Evolutionary conservation across 2,329 filamentous ascomycete genomes (phyloP).

Genomic region (Fusarium tricinctum): DNA sequence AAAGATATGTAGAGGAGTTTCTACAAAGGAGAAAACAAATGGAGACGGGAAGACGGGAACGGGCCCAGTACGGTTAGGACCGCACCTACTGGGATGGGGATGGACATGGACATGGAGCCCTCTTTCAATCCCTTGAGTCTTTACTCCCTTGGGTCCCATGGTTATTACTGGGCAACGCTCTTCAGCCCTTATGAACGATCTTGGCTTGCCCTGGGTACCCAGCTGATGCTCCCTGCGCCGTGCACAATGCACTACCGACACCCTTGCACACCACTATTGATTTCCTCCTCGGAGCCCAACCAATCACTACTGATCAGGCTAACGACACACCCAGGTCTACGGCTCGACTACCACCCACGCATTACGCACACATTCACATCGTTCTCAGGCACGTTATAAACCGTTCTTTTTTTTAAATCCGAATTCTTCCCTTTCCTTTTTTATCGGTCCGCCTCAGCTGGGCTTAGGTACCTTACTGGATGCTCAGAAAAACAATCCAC

Average conservation of each 20-base stretch:
- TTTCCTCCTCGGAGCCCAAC: slow-evolving; percentile 22
- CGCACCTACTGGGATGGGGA: slow-evolving; percentile 37
- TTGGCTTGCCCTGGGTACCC: slow-evolving; percentile 42
- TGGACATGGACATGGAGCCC: slow-evolving; percentile 7
- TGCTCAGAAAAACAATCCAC: neutral
- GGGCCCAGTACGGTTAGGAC: slow-evolving; percentile 49
- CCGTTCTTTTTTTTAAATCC: slow-evolving; percentile 36
- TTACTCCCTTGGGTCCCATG: slow-evolving; percentile 41
- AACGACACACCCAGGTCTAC: slow-evolving; percentile 41
- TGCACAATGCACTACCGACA: slow-evolving; percentile 47
- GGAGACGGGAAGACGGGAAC: slow-evolving; percentile 50
- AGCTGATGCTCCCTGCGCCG: slow-evolving; percentile 48
- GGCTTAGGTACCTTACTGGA: slow-evolving; percentile 9
- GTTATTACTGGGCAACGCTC: slow-evolving; percentile 32
- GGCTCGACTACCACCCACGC: slow-evolving; percentile 41
- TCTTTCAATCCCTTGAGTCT: slow-evolving; percentile 31
- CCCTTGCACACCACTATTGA: slow-evolving; percentile 50
- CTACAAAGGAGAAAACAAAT: slow-evolving; percentile 41
- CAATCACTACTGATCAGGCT: slow-evolving; percentile 45
- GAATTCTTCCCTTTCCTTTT: slow-evolving; percentile 29
- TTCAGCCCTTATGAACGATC: slow-evolving; percentile 37
- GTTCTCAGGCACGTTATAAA: slow-evolving; percentile 45
- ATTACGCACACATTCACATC: slow-evolving; percentile 46
- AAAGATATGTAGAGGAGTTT: slow-evolving; percentile 24
- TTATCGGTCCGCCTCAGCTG: slow-evolving; percentile 25